These are phyloP conservation scores for Blastobotrys terrestris DNA, from an alignment of 805 yeast species.

Conservation along the genomic window DNA sequence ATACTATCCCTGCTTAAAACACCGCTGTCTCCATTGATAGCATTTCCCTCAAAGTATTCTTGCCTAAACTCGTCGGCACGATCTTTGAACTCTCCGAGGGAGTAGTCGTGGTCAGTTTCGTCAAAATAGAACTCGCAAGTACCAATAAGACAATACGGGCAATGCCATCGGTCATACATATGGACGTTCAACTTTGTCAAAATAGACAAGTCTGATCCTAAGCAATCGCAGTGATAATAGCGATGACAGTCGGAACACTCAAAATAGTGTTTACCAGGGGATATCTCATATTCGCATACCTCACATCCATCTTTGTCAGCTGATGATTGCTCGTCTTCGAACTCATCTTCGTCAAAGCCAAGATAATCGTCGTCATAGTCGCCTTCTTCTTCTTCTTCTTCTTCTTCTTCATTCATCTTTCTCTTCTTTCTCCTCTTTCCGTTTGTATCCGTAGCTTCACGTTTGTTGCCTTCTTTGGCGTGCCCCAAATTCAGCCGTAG, in stretches of 20 bases:
- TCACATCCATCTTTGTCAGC: conserved; percentile 20
- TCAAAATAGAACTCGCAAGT: conserved; percentile 87
- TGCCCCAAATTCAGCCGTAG: neutral
- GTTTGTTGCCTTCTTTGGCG: neutral
- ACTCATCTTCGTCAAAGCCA: conserved; percentile 5
- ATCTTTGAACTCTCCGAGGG: conserved; percentile 53
- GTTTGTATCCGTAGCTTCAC: neutral
- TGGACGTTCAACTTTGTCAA: conserved; percentile 38
- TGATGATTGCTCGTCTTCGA: conserved; percentile 2
- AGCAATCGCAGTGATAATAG: conserved; percentile 61
- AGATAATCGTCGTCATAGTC: conserved; percentile 1
- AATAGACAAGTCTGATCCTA: conserved; percentile 47
- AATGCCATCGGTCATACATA: conserved; percentile 56
- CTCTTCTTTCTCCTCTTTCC: conserved; percentile 2
- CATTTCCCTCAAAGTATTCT: conserved; percentile 32
- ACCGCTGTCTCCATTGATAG: conserved; percentile 12
- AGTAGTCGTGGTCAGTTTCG: conserved; percentile 48
- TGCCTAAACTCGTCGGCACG: conserved; percentile 47
- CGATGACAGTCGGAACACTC: conserved; percentile 69
- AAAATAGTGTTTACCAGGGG: conserved; percentile 9
- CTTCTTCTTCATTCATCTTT: too few species aligned
- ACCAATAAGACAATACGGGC: conserved; percentile 81
- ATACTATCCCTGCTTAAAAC: conserved; percentile 9
- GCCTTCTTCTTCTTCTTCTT: conserved; percentile 9
- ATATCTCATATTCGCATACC: conserved; percentile 22